A percentile compares a stretch with the other conserved stretches of the same genome.
Evolutionary conservation across 495 filamentous ascomycete genomes (phyloP).

Genomic region (Xylaria venustula): DNA sequence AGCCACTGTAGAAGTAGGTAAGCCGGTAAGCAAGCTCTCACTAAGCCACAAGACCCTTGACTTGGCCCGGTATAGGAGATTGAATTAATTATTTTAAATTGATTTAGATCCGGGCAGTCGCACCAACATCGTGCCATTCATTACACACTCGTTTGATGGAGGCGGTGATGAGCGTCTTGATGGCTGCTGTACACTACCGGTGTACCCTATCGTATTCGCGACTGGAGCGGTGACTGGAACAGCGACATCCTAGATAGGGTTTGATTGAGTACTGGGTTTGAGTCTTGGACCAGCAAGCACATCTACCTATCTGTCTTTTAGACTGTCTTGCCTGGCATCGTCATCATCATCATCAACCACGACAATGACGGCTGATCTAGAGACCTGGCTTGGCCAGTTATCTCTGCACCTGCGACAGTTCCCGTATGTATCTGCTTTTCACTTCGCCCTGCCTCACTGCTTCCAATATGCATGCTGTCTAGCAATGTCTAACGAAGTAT

Average conservation of each 20-base stretch:
- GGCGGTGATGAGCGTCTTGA: neutral
- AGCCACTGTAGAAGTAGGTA: no score
- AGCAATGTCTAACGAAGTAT: neutral
- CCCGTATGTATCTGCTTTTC: conserved; percentile 19
- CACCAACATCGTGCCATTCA: conserved; percentile 2
- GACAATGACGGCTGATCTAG: conserved; percentile 13
- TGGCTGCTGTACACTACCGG: neutral
- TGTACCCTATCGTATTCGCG: neutral
- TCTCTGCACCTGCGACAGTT: conserved; percentile 20
- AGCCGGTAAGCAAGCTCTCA: neutral
- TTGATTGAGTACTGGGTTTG: no score
- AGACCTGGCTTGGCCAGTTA: conserved; percentile 20
- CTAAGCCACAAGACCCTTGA: neutral
- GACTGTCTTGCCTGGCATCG: no score
- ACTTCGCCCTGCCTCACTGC: no score
- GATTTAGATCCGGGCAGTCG: no score
- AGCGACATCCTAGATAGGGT: no score
- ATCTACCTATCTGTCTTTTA: no score
- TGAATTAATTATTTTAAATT: no score
- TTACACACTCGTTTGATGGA: neutral
- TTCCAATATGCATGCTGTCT: no score
- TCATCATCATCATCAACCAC: neutral
- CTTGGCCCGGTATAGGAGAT: no score
- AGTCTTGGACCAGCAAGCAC: no score
- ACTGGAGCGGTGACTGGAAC: neutral